phyloP scores from a whole-genome alignment of 2,329 filamentous ascomycete species.

The Fusarium papillatum region DNA sequence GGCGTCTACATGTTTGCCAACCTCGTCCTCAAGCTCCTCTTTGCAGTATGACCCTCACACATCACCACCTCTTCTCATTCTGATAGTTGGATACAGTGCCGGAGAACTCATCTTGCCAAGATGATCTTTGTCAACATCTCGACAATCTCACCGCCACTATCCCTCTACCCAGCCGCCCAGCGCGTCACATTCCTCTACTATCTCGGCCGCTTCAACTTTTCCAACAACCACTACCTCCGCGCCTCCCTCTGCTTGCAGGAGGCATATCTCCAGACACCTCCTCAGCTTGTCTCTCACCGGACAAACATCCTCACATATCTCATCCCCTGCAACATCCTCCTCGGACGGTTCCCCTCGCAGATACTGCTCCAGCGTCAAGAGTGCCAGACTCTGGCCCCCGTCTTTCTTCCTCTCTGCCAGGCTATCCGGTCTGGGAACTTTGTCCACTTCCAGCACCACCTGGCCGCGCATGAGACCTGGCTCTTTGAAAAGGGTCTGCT shows the following conservation, averaged over 20 bases:
- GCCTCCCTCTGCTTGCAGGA: slow-evolving; percentile 82
- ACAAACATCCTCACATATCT: slow-evolving; percentile 87
- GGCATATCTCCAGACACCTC: slow-evolving; percentile 80
- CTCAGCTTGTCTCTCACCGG: slow-evolving; percentile 77
- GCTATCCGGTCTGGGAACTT: slow-evolving; percentile 84
- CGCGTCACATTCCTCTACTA: slow-evolving; percentile 96
- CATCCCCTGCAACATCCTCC: slow-evolving; percentile 84
- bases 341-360: slow-evolving; percentile 84
- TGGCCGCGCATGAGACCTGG: slow-evolving; percentile 77
- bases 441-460: slow-evolving; percentile 77
- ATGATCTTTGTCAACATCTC: slow-evolving; percentile 93
- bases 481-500: slow-evolving; percentile 83
- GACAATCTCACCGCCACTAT: slow-evolving; percentile 84
- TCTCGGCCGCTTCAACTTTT: slow-evolving; percentile 90
- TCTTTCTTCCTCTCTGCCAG: slow-evolving; percentile 80
- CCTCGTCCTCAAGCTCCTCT: slow-evolving; percentile 88
- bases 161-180: slow-evolving; percentile 86
- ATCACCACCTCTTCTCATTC: not conserved
- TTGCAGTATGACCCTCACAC: slow-evolving; percentile 70
- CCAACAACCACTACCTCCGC: slow-evolving; percentile 85
- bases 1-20: slow-evolving; percentile 96
- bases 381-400: slow-evolving; percentile 67
- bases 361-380: slow-evolving; percentile 77
- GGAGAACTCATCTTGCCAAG: slow-evolving; percentile 85
- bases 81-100: slow-evolving; percentile 65